Evolutionary conservation across 257 asterid species (phyloP).

Genomic region (Osmanthus fragrans): DNA sequence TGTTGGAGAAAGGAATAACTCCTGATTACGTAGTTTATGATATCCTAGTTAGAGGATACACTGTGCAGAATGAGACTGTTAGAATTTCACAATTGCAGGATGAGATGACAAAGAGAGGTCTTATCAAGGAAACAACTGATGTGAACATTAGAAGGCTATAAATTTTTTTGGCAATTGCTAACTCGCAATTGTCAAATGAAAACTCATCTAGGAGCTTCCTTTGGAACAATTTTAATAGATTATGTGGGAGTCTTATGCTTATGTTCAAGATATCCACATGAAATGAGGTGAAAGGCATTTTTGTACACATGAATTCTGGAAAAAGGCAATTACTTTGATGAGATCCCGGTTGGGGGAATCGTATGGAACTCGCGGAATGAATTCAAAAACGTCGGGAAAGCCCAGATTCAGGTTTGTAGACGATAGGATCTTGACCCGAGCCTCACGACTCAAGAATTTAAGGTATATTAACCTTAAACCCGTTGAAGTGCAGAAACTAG

Average conservation of each 20-base stretch:
- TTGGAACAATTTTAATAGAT: background rate
- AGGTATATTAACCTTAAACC: too few species aligned
- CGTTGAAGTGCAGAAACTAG: too few species aligned
- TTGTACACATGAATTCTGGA: background rate
- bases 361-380: too few species aligned
- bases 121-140: background rate
- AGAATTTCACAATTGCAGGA: slow-evolving; percentile 16
- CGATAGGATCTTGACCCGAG: too few species aligned
- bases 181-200: background rate
- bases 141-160: background rate
- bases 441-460: too few species aligned
- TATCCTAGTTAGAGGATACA: slow-evolving; percentile 25
- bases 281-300: background rate
- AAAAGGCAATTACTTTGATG: background rate
- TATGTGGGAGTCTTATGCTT: background rate
- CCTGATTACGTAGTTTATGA: slow-evolving; percentile 20
- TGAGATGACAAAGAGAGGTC: slow-evolving; percentile 24
- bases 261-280: background rate
- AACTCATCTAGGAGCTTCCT: background rate
- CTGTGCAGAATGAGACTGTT: slow-evolving; percentile 11
- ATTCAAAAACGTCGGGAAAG: too few species aligned
- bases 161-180: background rate
- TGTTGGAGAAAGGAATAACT: slow-evolving; percentile 22
- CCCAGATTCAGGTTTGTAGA: too few species aligned
- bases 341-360: too few species aligned